Evolutionary conservation across 371 early-diverging fungal genomes (phyloP).

Genomic region (Sporodiniella umbellata): DNA sequence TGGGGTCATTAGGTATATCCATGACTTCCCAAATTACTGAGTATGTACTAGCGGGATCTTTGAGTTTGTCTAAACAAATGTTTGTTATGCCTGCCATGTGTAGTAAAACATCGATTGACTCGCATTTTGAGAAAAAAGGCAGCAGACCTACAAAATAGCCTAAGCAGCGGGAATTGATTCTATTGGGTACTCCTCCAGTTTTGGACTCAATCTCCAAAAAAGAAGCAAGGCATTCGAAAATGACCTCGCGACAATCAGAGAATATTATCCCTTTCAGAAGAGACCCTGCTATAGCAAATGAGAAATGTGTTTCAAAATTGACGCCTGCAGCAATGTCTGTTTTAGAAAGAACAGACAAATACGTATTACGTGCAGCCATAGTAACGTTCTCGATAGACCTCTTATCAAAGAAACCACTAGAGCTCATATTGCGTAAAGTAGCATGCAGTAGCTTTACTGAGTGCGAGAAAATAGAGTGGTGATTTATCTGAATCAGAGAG

Average conservation of each 20-base stretch:
- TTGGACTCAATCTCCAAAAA: slow-evolving; percentile 69
- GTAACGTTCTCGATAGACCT: slow-evolving; percentile 50
- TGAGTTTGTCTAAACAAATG: slow-evolving; percentile 11
- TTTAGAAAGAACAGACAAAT: slow-evolving; percentile 41
- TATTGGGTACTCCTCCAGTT: slow-evolving; percentile 12
- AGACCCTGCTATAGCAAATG: slow-evolving; percentile 65
- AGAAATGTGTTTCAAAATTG: slow-evolving; percentile 64
- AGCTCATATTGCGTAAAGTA: slow-evolving; percentile 70
- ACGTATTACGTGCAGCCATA: slow-evolving; percentile 51
- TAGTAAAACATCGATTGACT: slow-evolving; percentile 40
- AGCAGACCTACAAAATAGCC: slow-evolving; percentile 47
- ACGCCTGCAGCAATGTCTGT: slow-evolving; percentile 58
- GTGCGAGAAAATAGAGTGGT: slow-evolving; percentile 64
- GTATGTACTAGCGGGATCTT: neutral
- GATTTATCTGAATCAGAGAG: slow-evolving; percentile 79
- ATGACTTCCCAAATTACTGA: slow-evolving; percentile 16
- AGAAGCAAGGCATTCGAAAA: slow-evolving; percentile 61
- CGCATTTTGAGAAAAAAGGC: slow-evolving; percentile 46
- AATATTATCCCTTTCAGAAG: slow-evolving; percentile 59
- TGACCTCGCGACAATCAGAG: slow-evolving; percentile 51
- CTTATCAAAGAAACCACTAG: slow-evolving; percentile 52
- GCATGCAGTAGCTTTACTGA: slow-evolving; percentile 68
- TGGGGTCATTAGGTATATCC: slow-evolving; percentile 49
- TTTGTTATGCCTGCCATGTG: slow-evolving; percentile 42
- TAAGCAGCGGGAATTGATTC: slow-evolving; percentile 22